These are phyloP conservation scores for Pythium folliculosum DNA, from an alignment of 352 stramenopile species.

Conservation along the genomic window DNA sequence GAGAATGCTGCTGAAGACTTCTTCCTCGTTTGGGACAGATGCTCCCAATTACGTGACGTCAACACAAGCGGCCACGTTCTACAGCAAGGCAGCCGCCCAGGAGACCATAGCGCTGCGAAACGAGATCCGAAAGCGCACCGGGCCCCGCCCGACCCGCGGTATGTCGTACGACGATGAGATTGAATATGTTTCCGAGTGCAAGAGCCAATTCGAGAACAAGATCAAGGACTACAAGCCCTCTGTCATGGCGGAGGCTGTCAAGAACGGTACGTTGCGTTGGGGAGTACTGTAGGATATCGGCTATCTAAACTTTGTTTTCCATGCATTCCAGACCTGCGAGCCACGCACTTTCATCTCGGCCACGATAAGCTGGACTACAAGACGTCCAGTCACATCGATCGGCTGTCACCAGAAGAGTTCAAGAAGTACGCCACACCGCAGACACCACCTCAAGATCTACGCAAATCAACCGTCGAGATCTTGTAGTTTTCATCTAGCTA, in stretches of 20 bases:
- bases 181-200: constrained; percentile 77
- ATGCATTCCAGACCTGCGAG: constrained; percentile 51
- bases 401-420: constrained; percentile 61
- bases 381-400: constrained; percentile 67
- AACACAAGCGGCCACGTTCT: constrained; percentile 70
- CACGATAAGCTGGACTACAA: constrained; percentile 67
- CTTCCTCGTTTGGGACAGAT: constrained; percentile 55
- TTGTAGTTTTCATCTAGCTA: constrained; percentile 17
- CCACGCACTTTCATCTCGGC: constrained; percentile 75
- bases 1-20: constrained; percentile 63
- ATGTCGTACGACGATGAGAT: constrained; percentile 82
- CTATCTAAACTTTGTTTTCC: no score
- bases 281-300: no score
- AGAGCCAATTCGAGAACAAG: constrained; percentile 74
- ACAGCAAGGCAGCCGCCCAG: constrained; percentile 51
- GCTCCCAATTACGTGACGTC: constrained; percentile 57
- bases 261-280: constrained; percentile 74
- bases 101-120: constrained; percentile 66
- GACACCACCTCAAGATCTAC: constrained; percentile 57
- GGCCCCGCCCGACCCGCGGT: constrained; percentile 47
- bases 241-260: constrained; percentile 72
- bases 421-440: constrained; percentile 46
- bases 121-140: constrained; percentile 66
- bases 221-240: constrained; percentile 69
- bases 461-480: constrained; percentile 76